These are phyloP conservation scores for Brassica napus DNA, from an alignment of 345 rosid species.

Conservation along the genomic window Da-Ae NC_063446.1:16260001-16260500, in stretches of 20 bases:
- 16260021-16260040: slow-evolving; percentile 46
- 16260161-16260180: not conserved
- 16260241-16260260: slow-evolving; percentile 9
- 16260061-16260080: slow-evolving; percentile 4
- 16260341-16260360: not conserved
- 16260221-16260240: not conserved
- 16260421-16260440: slow-evolving; percentile 47
- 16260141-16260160: not conserved
- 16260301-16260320: slow-evolving; percentile 7
- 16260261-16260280: slow-evolving; percentile 23
- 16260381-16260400: slow-evolving; percentile 31
- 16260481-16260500: slow-evolving; percentile 63
- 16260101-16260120: slow-evolving; percentile 3
- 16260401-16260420: slow-evolving; percentile 60
- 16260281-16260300: not conserved
- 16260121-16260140: slow-evolving; percentile 13
- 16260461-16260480: slow-evolving; percentile 55
- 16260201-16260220: not conserved
- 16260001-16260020: slow-evolving; percentile 39
- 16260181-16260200: not conserved
- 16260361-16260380: slow-evolving; percentile 31
- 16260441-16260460: slow-evolving; percentile 62
- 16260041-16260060: slow-evolving; percentile 52
- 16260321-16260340: slow-evolving; percentile 25
- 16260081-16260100: not conserved